Conservation (phyloP, 2,329 filamentous ascomycete species). For the Cryoendolithus antarcticus region DNA sequence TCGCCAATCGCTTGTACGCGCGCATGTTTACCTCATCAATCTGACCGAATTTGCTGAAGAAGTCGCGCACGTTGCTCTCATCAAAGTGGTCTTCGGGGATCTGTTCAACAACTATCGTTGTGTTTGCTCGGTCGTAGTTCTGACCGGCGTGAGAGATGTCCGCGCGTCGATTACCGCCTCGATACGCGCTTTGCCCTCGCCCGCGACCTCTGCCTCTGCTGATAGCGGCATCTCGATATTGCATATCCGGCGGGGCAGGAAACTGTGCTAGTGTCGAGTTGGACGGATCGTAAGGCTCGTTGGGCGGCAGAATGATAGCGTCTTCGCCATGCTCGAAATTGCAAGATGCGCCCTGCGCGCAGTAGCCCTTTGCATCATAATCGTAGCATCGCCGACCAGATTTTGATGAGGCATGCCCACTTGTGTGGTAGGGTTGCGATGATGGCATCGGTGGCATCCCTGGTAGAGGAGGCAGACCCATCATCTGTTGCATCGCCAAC, state of each 20-base stretch:
- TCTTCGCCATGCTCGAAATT: constrained; percentile 56
- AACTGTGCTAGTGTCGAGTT: constrained; percentile 32
- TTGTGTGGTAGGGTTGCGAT: constrained; percentile 3
- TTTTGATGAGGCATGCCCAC: background rate
- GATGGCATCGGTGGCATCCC: constrained; percentile 22
- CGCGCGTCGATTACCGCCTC: constrained; percentile 33
- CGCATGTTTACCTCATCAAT: constrained; percentile 55
- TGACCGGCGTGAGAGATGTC: constrained; percentile 54
- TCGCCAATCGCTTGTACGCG: constrained; percentile 52
- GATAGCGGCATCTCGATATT: constrained; percentile 12
- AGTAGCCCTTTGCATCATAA: constrained; percentile 62
- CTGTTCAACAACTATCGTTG: constrained; percentile 61
- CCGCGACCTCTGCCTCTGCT: constrained; percentile 26
- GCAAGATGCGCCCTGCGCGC: constrained; percentile 54
- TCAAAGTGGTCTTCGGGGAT: constrained; percentile 61
- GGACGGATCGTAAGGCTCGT: constrained; percentile 47
- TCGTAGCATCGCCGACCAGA: constrained; percentile 46
- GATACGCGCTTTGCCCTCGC: constrained; percentile 15
- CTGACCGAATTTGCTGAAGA: constrained; percentile 61
- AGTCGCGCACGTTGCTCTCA: constrained; percentile 52
- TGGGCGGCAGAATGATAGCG: constrained; percentile 30
- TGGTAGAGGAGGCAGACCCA: constrained; percentile 31
- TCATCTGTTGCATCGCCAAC: constrained; percentile 49
- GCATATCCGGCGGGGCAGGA: constrained; percentile 4
- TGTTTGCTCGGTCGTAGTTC: constrained; percentile 49